These are phyloP conservation scores for Solanum pinnatisectum DNA, from an alignment of 257 asterid species.

Conservation along the genomic window DNA sequence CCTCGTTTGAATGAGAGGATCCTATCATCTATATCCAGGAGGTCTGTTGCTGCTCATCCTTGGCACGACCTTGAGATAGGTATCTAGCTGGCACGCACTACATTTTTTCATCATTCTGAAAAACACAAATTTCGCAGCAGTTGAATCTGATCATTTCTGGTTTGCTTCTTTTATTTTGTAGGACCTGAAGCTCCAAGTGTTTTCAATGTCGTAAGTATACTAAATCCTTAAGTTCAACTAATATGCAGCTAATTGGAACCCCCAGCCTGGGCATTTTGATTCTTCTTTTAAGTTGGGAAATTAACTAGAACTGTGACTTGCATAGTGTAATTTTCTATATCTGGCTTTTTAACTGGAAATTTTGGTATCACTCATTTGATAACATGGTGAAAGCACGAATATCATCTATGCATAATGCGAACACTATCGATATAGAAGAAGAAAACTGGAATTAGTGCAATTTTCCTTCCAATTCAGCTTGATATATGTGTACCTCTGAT, in stretches of 20 bases:
- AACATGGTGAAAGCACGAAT: background rate
- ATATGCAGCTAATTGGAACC: background rate
- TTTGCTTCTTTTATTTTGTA: background rate
- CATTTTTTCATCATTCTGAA: background rate
- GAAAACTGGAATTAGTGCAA: background rate
- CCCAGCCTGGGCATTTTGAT: background rate
- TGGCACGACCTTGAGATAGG: slow-evolving; percentile 29
- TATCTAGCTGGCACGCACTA: background rate
- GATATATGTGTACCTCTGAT: background rate
- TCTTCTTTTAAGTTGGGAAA: background rate
- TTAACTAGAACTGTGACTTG: background rate
- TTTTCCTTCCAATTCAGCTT: background rate
- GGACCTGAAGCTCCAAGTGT: slow-evolving; percentile 19
- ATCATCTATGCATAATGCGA: background rate
- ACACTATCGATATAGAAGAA: background rate
- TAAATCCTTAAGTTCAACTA: background rate
- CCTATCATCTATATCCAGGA: slow-evolving; percentile 16
- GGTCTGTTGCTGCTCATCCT: slow-evolving; percentile 27
- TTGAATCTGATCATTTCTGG: background rate
- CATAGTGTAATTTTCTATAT: background rate
- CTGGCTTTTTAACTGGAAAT: background rate
- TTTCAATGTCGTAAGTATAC: slow-evolving; percentile 14
- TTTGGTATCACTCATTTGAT: background rate
- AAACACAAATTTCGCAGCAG: background rate
- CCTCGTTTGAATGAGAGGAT: slow-evolving; percentile 21